Evolutionary conservation across 2,329 filamentous ascomycete genomes (phyloP), one percentile per base, ranked within the genome.

Genomic region (Colletotrichum cuscutae): DNA sequence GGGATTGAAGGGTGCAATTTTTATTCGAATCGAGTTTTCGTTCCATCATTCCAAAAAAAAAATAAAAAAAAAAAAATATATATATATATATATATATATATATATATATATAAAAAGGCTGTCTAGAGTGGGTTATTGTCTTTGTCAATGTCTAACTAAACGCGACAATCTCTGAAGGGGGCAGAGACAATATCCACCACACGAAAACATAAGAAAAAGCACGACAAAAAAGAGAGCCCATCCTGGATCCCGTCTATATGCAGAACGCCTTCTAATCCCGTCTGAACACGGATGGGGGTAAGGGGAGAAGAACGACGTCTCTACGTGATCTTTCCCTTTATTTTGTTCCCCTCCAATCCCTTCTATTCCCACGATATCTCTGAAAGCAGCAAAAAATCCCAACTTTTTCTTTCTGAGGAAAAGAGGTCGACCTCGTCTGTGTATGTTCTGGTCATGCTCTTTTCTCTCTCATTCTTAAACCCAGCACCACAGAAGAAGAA

Each of bases 191-290:
- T 11, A 35, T 42, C 37, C 13, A 42, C 37, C 37, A 49, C 19
- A 49, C 9, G 19, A 49, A 54, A 54, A 42, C 30, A 42, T 32
- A n/a, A 19, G 54, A 22, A 49, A 49, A 49, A 49, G 19, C 19
- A n/a, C 8, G 52, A 32, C 56, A 15, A 46, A 37, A 37, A 32
- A 65, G 19, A 53, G 52, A 60, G 63, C 59, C 65, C 30, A 56
- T 37, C 32, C 65, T 65, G 69, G 60, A 65, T 59, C 62, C 72
- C 56, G 28, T 68, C 71, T 73, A 68, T 74, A 68, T 72, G 60
- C 65, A 61, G 54, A 72, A 69, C 64, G 70, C 72, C 70, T 64
- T 72, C 71, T 68, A 68, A 42, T 65, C 9, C 54, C 49, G 35
- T 61, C 28, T 60, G 70, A 28, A 53, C 72, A 60, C 46, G 32